Evolutionary conservation across 306 rosid genomes (phyloP), one percentile per base, ranked within the genome.

Genomic region (Quercus aquifolioides): DNA sequence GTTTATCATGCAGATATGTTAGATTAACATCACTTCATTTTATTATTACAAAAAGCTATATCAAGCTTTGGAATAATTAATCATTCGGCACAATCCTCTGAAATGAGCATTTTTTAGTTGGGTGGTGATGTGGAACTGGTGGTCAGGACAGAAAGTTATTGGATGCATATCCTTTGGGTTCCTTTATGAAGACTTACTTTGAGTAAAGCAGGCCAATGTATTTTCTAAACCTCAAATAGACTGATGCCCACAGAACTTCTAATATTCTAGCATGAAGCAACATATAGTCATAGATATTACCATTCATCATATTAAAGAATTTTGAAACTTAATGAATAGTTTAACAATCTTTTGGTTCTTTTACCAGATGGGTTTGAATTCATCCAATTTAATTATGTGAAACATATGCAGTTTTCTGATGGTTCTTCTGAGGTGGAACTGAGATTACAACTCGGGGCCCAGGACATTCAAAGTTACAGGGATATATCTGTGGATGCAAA

Each of bases 391-490:
- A 78, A 73, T 62, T 62, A 6, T 71, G 35, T 58, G 76, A 56
- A 83, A 69, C 51, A 71, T 77, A 77, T 90, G 93, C 96, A 95
- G 98, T 95, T 95, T 78, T 77, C 89, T 71, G 96, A 95, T 85
- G 75, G 81, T 74, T 80, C 93, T 87, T 88, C 96, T 33, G 98
- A 95, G 86, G 88, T 92, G 85, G 99, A 95, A 82, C 69, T 95
- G 82, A 90, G 94, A 78, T 83, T 91, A 49, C 78, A 89, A 6
- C 79, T 93, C 17, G 84, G 80, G 73, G 88, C 77, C 18, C 62
- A 69, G 33, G 87, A 84, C 75, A 49, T 91, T 69, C 81, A 41
- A 64, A 92, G 79, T 76, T 51, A 88, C 7, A 89, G 79, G 78
- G 94, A 95, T 74, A 70, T 93, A 74, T 85, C 54, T 17, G 91